Conservation (phyloP, 1,284 basidiomycete genomes). For the Mycena sp. region DNA sequence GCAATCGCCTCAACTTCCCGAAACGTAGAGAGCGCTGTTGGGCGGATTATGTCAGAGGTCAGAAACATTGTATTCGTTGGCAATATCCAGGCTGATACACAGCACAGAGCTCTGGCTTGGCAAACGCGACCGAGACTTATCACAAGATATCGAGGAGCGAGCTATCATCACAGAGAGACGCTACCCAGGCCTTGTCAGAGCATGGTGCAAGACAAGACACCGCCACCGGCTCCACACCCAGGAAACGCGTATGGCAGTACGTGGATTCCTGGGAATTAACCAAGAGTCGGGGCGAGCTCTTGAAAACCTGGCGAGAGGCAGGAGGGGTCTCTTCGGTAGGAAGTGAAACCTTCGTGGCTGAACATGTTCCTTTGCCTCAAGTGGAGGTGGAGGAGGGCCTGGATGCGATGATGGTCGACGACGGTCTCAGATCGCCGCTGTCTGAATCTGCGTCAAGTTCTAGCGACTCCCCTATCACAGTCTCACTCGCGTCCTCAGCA, state of each 20-base stretch:
- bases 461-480: conserved; percentile 23
- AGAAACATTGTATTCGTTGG: conserved; percentile 29
- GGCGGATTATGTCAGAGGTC: conserved; percentile 60
- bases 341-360: conserved; percentile 47
- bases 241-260: conserved; percentile 74
- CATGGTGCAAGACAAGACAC: conserved; percentile 69
- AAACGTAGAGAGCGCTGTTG: conserved; percentile 56
- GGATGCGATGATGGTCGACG: conserved; percentile 30
- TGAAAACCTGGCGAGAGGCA: conserved; percentile 59
- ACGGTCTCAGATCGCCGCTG: conserved; percentile 36
- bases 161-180: conserved; percentile 58
- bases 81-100: neutral
- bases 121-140: conserved; percentile 52
- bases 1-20: conserved; percentile 60
- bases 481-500: conserved; percentile 49
- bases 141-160: conserved; percentile 49
- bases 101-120: conserved; percentile 51
- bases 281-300: conserved; percentile 62
- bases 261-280: conserved; percentile 77
- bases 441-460: conserved; percentile 14
- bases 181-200: conserved; percentile 60
- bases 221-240: conserved; percentile 75
- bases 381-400: conserved; percentile 34
- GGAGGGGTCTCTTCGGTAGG: conserved; percentile 38
- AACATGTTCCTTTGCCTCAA: conserved; percentile 44